Evolutionary conservation across 495 filamentous ascomycete genomes (phyloP).

Genomic region (Aspergillus asperescens): DNA sequence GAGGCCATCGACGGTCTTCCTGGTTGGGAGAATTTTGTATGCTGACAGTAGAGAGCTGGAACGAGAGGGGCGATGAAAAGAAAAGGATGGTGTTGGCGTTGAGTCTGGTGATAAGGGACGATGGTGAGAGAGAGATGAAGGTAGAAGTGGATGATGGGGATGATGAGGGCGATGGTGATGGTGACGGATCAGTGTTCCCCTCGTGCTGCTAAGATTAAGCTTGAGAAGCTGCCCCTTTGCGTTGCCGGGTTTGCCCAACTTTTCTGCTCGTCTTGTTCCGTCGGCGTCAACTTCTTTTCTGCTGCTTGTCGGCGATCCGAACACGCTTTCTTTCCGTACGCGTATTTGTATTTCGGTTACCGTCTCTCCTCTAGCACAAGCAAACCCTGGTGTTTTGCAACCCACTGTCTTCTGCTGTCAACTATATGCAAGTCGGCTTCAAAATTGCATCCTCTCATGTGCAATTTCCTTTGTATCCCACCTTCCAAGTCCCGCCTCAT

Average conservation of each 20-base stretch:
- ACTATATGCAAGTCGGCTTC: neutral
- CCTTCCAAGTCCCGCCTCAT: neutral
- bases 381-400: constrained; percentile 4
- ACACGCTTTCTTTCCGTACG: neutral
- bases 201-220: neutral
- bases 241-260: constrained; percentile 1
- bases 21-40: constrained; percentile 2
- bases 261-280: constrained; percentile 11
- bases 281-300: constrained; percentile 3
- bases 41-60: constrained; percentile 5
- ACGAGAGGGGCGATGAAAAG: neutral
- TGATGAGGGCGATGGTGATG: neutral
- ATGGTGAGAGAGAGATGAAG: constrained; percentile 5
- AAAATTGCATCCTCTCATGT: neutral
- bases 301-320: constrained; percentile 10
- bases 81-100: constrained; percentile 4
- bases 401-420: neutral
- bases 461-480: neutral
- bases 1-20: constrained; percentile 1
- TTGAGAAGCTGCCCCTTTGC: constrained; percentile 2
- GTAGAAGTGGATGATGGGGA: neutral
- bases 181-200: neutral
- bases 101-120: constrained; percentile 10
- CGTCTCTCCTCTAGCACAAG: neutral
- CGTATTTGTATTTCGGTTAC: constrained; percentile 13